Conservation (phyloP, 2,329 filamentous ascomycete genomes). For the Diaporthe capsici region DNA sequence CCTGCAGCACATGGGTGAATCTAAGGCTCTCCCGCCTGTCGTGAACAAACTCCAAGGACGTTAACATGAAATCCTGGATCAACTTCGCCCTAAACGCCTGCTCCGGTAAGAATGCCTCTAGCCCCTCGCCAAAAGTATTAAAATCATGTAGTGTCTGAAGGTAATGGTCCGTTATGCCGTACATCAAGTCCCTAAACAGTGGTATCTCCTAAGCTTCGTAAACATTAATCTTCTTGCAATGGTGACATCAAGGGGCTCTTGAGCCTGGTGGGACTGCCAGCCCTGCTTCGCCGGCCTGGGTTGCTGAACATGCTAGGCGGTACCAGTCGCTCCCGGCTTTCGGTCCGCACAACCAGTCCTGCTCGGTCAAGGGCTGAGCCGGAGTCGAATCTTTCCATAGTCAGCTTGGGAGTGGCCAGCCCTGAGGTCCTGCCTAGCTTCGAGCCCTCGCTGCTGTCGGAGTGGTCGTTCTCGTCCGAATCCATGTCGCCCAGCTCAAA, state of each 20-base stretch:
- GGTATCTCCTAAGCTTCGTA: constrained; percentile 32
- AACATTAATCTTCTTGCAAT: constrained; percentile 54
- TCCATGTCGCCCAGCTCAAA: constrained; percentile 83
- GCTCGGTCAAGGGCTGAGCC: constrained; percentile 71
- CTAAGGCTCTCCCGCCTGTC: constrained; percentile 12
- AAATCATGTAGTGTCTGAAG: constrained; percentile 37
- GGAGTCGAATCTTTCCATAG: constrained; percentile 65
- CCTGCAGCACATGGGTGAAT: neutral
- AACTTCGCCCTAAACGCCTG: constrained; percentile 7
- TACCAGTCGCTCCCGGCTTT: constrained; percentile 85
- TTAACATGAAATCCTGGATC: neutral
- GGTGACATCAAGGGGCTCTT: constrained; percentile 71
- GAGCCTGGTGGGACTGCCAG: constrained; percentile 69
- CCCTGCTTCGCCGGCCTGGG: constrained; percentile 65
- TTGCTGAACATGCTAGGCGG: constrained; percentile 67
- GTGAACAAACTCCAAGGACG: neutral
- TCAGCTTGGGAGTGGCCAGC: constrained; percentile 75
- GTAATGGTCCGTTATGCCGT: constrained; percentile 33
- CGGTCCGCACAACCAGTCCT: constrained; percentile 84
- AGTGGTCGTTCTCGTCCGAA: constrained; percentile 74
- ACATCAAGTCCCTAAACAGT: constrained; percentile 35
- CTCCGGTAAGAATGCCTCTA: constrained; percentile 17
- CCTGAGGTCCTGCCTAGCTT: constrained; percentile 74
- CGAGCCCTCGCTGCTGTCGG: constrained; percentile 72
- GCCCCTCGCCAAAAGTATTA: constrained; percentile 17